Conservation (phyloP, 768 basidiomycete species). For the Cystofilobasidium bisporidii region DNA sequence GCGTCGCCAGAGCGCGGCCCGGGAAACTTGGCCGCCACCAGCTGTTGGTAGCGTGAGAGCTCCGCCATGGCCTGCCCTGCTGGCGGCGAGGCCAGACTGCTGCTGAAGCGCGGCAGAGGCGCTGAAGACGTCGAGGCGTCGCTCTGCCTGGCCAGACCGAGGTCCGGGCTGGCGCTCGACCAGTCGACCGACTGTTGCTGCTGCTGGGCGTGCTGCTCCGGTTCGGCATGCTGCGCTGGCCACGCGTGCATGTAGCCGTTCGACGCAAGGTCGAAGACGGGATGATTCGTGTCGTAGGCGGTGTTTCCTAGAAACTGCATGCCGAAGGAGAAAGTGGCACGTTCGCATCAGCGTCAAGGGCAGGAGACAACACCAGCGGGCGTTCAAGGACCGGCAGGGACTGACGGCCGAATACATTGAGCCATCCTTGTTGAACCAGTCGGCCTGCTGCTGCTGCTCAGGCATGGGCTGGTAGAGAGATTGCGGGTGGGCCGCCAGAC, state of each 20-base stretch:
- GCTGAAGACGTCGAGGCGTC: too few species aligned
- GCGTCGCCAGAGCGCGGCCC: background rate
- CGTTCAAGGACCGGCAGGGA: too few species aligned
- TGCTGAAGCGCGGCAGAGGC: too few species aligned
- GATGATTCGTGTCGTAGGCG: background rate
- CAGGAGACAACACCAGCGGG: too few species aligned
- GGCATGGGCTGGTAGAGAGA: background rate
- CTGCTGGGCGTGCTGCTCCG: background rate
- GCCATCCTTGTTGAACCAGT: background rate
- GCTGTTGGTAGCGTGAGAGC: constrained; percentile 20
- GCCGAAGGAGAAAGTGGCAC: too few species aligned
- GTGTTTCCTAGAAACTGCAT: too few species aligned
- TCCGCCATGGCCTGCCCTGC: background rate
- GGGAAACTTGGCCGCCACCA: constrained; percentile 8
- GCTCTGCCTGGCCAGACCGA: too few species aligned
- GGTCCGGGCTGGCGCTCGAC: too few species aligned
- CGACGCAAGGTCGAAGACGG: background rate
- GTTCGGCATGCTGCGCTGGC: background rate
- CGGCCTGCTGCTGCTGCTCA: background rate
- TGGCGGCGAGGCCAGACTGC: background rate
- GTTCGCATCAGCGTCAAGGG: too few species aligned
- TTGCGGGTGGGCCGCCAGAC: background rate
- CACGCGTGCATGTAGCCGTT: background rate
- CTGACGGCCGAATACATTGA: background rate
- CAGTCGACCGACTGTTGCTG: background rate